Percentiles rank a stretch among this genome's conserved stretches.
Conservation (phyloP, 768 basidiomycete species). For the Boletus subparvulus region DNA sequence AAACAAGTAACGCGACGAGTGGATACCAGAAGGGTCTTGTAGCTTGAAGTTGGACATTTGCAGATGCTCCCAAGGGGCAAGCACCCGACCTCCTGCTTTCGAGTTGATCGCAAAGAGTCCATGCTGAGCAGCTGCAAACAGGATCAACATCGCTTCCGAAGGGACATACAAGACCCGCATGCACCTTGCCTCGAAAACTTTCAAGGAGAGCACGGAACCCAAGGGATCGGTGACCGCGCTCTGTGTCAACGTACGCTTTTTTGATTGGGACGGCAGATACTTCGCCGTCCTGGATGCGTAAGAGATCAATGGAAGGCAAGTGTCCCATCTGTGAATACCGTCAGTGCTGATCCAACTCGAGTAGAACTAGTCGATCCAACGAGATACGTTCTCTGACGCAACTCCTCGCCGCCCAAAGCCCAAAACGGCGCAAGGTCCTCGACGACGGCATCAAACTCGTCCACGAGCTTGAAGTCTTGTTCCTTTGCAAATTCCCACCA, state of each 20-base stretch:
- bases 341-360: background rate
- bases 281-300: slow-evolving; percentile 70
- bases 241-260: slow-evolving; percentile 55
- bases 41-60: slow-evolving; percentile 66
- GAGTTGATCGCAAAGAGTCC: slow-evolving; percentile 93
- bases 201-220: slow-evolving; percentile 77
- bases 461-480: slow-evolving; percentile 74
- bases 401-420: slow-evolving; percentile 66
- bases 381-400: slow-evolving; percentile 61
- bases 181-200: slow-evolving; percentile 65
- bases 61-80: slow-evolving; percentile 91
- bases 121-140: slow-evolving; percentile 77
- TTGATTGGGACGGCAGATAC: slow-evolving; percentile 58
- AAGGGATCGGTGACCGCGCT: slow-evolving; percentile 73
- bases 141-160: background rate
- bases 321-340: slow-evolving; percentile 56
- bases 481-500: slow-evolving; percentile 84
- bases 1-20: background rate
- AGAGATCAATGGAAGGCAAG: slow-evolving; percentile 81
- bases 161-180: slow-evolving; percentile 13
- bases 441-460: slow-evolving; percentile 85
- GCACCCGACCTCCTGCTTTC: slow-evolving; percentile 88
- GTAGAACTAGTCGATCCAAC: slow-evolving; percentile 32
- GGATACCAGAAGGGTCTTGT: slow-evolving; percentile 36
- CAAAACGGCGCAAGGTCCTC: slow-evolving; percentile 86